Percentiles rank a stretch among this genome's conserved stretches.
Conservation (phyloP, 2,329 filamentous ascomycete genomes). For the Elsinoe necatrix region DNA sequence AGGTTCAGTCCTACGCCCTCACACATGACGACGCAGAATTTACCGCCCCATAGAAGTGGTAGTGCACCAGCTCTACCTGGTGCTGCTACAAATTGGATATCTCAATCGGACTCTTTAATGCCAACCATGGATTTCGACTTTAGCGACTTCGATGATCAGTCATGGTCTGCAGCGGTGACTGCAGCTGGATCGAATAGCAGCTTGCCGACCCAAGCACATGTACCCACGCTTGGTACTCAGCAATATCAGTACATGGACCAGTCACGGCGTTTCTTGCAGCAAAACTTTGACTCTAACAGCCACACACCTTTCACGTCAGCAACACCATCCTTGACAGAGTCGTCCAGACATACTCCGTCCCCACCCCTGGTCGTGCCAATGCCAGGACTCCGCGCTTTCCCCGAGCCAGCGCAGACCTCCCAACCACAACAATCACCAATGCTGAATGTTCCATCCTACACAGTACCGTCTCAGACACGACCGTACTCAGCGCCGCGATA, state of each 20-base stretch:
- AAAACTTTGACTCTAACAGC: neutral
- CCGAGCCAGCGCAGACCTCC: neutral
- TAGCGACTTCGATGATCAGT: neutral
- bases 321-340: neutral
- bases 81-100: neutral
- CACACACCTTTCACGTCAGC: neutral
- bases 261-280: neutral
- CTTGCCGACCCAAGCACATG: neutral
- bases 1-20: neutral
- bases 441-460: neutral
- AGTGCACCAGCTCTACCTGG: neutral
- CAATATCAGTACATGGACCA: neutral
- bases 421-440: neutral
- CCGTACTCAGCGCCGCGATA: neutral
- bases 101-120: neutral
- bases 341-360: neutral
- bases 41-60: neutral
- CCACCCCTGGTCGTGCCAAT: conserved; percentile 1
- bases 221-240: neutral
- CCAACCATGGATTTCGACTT: conserved; percentile 8
- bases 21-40: neutral
- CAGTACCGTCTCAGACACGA: neutral
- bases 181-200: neutral
- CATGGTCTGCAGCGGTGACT: neutral
- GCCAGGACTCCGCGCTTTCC: neutral